phyloP scores from a whole-genome alignment of 1,139 yeast genomes.

The Blastobotrys aristatus region DNA sequence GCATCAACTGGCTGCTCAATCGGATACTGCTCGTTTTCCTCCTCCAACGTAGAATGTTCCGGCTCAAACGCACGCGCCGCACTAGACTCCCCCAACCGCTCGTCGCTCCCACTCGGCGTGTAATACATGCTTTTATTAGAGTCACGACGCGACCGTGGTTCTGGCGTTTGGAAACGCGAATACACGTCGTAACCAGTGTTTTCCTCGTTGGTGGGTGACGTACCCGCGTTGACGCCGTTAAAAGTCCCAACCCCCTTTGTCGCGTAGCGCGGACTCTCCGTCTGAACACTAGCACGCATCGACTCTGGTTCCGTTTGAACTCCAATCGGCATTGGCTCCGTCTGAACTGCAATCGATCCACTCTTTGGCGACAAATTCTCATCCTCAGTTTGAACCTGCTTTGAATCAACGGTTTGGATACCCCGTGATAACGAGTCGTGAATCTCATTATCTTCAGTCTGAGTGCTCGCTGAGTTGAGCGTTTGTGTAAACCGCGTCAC shows the following conservation, averaged over 20 bases:
- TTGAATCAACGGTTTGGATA: not conserved
- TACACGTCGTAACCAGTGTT: not conserved
- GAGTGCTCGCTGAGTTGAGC: slow-evolving; percentile 19
- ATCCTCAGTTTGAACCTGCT: slow-evolving; percentile 5
- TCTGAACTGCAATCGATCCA: not conserved
- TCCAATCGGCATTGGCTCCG: not conserved
- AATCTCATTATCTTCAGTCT: slow-evolving; percentile 18
- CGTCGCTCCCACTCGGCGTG: slow-evolving; percentile 17
- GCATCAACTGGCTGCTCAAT: not conserved
- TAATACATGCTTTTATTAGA: slow-evolving; percentile 21
- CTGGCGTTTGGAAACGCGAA: not conserved
- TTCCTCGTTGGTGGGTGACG: not conserved
- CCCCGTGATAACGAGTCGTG: not conserved
- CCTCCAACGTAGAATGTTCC: not conserved
- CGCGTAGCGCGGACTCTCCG: not conserved
- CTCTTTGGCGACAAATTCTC: not conserved
- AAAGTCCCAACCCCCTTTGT: slow-evolving; percentile 4
- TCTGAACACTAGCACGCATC: not conserved
- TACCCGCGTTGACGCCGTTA: slow-evolving; percentile 3
- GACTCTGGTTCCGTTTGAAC: slow-evolving; percentile 2
- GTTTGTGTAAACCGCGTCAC: slow-evolving; percentile 12
- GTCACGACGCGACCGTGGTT: slow-evolving; percentile 10
- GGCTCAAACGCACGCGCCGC: not conserved
- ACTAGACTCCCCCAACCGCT: not conserved
- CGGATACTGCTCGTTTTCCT: not conserved